Percentiles rank a stretch among this genome's conserved stretches.
Conservation (phyloP, 371 early-diverging fungal genomes). For the Dipsacomyces acuminosporus region DNA sequence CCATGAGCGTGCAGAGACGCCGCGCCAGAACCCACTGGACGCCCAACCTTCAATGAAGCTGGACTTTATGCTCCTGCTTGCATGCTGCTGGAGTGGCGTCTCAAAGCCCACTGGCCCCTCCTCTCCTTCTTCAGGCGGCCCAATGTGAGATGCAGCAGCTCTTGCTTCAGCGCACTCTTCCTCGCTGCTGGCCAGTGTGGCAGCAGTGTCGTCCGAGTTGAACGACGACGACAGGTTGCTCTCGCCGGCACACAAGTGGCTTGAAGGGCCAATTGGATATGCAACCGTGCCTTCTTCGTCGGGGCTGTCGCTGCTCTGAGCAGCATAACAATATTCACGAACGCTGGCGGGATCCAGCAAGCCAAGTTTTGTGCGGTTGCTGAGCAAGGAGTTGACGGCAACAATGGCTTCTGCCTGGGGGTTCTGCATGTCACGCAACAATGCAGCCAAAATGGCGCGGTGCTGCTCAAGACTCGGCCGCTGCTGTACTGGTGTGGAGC, state of each 20-base stretch:
- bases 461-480: constrained; percentile 7
- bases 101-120: background rate
- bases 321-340: constrained; percentile 2
- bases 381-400: constrained; percentile 19
- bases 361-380: constrained; percentile 29
- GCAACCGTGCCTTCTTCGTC: background rate
- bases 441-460: constrained; percentile 14
- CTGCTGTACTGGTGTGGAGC: too few relatives aligned
- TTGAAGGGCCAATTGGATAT: constrained; percentile 5
- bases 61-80: constrained; percentile 8
- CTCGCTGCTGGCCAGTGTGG: constrained; percentile 9
- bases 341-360: constrained; percentile 22
- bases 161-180: background rate
- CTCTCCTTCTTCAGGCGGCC: too few relatives aligned
- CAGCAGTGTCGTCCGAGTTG: constrained; percentile 15
- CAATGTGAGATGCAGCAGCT: too few relatives aligned
- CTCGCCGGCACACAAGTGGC: background rate
- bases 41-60: constrained; percentile 29
- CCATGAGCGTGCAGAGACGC: constrained; percentile 18
- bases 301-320: background rate
- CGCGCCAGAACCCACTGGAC: constrained; percentile 25
- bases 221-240: constrained; percentile 28
- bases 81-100: background rate
- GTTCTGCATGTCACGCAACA: constrained; percentile 26
- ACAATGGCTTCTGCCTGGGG: constrained; percentile 29